These are phyloP conservation scores for Syzygium syzygioides DNA, from an alignment of 441 rosid species.

Conservation along the genomic window DNA sequence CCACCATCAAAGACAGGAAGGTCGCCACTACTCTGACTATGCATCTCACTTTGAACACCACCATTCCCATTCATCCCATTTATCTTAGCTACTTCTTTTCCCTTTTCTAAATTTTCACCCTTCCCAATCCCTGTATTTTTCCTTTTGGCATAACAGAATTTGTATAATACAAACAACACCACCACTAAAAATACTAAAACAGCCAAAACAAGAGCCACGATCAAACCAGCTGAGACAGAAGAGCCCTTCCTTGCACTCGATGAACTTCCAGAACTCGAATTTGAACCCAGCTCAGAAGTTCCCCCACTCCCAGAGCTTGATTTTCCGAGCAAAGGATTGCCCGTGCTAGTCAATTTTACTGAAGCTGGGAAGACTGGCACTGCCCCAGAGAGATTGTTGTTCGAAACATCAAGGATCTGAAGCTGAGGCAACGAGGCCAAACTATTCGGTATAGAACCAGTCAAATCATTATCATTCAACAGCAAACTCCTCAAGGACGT, in stretches of 20 bases:
- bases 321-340: slow-evolving; percentile 7
- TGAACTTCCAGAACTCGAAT: not conserved
- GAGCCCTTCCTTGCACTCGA: not conserved
- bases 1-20: slow-evolving; percentile 53
- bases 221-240: not conserved
- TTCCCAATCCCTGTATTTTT: not conserved
- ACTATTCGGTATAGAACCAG: slow-evolving; percentile 9
- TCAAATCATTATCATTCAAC: slow-evolving; percentile 9
- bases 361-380: slow-evolving; percentile 2
- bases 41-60: slow-evolving; percentile 36
- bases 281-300: not conserved
- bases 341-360: slow-evolving; percentile 4
- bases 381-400: slow-evolving; percentile 8
- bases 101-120: not conserved
- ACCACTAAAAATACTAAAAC: not conserved
- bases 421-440: slow-evolving; percentile 4
- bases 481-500: slow-evolving; percentile 8
- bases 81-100: not conserved
- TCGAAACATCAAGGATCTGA: slow-evolving; percentile 10
- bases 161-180: not conserved
- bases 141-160: not conserved
- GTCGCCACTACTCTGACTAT: slow-evolving; percentile 54
- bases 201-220: not conserved
- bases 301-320: not conserved
- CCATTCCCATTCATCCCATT: slow-evolving; percentile 23